Evolutionary conservation across 2,329 filamentous ascomycete genomes (phyloP).

Genomic region (Dendryphion nanum): DNA sequence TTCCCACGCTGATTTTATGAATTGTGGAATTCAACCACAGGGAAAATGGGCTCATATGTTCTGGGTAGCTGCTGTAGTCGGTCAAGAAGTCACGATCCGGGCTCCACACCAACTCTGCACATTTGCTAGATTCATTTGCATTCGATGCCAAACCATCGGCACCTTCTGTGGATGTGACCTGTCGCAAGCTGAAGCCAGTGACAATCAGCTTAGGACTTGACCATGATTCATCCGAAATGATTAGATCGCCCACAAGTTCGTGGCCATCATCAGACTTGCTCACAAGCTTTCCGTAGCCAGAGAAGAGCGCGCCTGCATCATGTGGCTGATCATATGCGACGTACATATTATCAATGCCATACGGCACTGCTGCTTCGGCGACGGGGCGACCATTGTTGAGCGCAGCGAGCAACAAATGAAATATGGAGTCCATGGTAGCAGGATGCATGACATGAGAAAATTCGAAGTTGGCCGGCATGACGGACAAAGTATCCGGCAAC

Average conservation of each 20-base stretch:
- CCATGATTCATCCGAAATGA: slow-evolving; percentile 3
- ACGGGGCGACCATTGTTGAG: slow-evolving; percentile 1
- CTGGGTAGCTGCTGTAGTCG: not conserved
- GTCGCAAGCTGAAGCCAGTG: slow-evolving; percentile 1
- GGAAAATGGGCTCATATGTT: not conserved
- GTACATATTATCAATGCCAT: slow-evolving; percentile 1
- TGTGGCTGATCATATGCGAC: slow-evolving; percentile 2
- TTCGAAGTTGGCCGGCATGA: slow-evolving; percentile 12
- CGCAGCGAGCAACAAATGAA: not conserved
- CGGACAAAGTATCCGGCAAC: slow-evolving; percentile 8
- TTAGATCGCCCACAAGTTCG: slow-evolving; percentile 2
- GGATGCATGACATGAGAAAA: slow-evolving; percentile 1
- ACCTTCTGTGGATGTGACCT: slow-evolving; percentile 1
- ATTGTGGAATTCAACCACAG: slow-evolving; percentile 1
- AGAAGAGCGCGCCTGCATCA: slow-evolving; percentile 1
- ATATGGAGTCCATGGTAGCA: not conserved
- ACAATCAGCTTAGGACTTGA: slow-evolving; percentile 1
- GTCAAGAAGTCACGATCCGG: slow-evolving; percentile 1
- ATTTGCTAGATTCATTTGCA: slow-evolving; percentile 1
- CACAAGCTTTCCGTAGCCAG: slow-evolving; percentile 2
- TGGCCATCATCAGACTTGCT: not conserved
- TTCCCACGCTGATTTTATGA: not conserved
- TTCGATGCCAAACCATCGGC: not conserved
- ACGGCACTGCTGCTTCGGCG: slow-evolving; percentile 1
- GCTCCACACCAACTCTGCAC: slow-evolving; percentile 1